Evolutionary conservation across 768 basidiomycete genomes (phyloP), one percentile per base, ranked within the genome.

Genomic region (Daedaleopsis sinensis): DNA sequence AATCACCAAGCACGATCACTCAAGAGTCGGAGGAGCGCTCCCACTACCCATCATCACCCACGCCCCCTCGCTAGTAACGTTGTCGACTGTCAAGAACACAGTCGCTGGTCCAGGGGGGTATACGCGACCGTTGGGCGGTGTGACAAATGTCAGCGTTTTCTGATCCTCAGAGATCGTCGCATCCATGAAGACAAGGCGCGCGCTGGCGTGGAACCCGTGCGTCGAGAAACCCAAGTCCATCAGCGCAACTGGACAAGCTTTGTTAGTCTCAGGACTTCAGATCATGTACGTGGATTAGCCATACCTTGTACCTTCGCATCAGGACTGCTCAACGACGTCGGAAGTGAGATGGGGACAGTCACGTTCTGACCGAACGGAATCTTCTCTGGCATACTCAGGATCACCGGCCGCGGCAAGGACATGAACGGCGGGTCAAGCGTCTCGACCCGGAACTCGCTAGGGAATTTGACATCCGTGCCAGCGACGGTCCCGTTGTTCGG

Each of bases 371-470:
- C 78, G 72, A 84, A 85, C 12, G 70, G 67, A 13, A 90, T 67
- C 48, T 68, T 74, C 35, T 70, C 65, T 9, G 58, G 82, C 74
- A 11, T 64, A 35, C 42, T 51, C 10, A 70, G 48, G 42, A 89
- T 79, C 54, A 73, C 69, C 10, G 90, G 94, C 38, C 93, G 82
- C 13, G 80, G 68, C 64, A 74, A 75, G 19, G 73, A 71, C 84
- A 91, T 87, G 71, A 96, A 98, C 35, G 91, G 90, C 0, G 96
- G 96, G 62, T 80, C 81, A 66, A 96, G 80, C 82, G 88, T 87
- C 71, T 97, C 94, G 36, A 94, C 89, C 50, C 93, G 80, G 72
- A 96, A 96, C 72, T 96, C 92, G 19, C 93, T 93, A 39, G 87
- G 86, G 72, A 90, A 95, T 70, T 78, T 78, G 21, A 49, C 10